phyloP scores from a whole-genome alignment of 805 yeast species.

The Kluyveromyces nonfermentans region DNA sequence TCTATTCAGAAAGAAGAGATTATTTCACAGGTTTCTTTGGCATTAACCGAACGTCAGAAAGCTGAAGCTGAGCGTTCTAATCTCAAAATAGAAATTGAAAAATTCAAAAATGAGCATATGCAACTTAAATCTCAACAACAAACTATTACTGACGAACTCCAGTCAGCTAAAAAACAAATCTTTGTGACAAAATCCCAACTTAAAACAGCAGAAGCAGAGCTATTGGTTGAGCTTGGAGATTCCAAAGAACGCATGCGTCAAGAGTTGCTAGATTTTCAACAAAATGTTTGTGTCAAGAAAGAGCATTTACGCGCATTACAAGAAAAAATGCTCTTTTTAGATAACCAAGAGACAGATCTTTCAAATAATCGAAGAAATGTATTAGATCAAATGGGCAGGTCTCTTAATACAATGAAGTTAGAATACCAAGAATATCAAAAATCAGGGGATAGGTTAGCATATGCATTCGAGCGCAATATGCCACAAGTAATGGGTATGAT shows the following conservation, averaged over 20 bases:
- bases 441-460: slow-evolving; percentile 3
- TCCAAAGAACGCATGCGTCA: slow-evolving; percentile 22
- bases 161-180: slow-evolving; percentile 15
- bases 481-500: slow-evolving; percentile 36
- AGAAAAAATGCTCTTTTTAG: slow-evolving; percentile 10
- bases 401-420: neutral
- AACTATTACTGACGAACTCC: slow-evolving; percentile 15
- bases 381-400: neutral
- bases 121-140: slow-evolving; percentile 15
- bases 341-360: slow-evolving; percentile 11
- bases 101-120: slow-evolving; percentile 13
- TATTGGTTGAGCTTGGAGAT: slow-evolving; percentile 24
- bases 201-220: slow-evolving; percentile 18
- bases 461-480: slow-evolving; percentile 43
- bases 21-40: slow-evolving; percentile 12
- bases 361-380: slow-evolving; percentile 9
- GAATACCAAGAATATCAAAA: slow-evolving; percentile 1
- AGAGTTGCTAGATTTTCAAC: slow-evolving; percentile 9
- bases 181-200: slow-evolving; percentile 15
- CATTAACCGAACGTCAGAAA: slow-evolving; percentile 9
- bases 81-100: slow-evolving; percentile 11
- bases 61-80: slow-evolving; percentile 14
- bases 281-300: slow-evolving; percentile 6
- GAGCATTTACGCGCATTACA: slow-evolving; percentile 9
- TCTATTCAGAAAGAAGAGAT: slow-evolving; percentile 13